Evolutionary conservation across 179 eudicot genomes (phyloP).

Genomic region (Corrigiola litoralis): DNA sequence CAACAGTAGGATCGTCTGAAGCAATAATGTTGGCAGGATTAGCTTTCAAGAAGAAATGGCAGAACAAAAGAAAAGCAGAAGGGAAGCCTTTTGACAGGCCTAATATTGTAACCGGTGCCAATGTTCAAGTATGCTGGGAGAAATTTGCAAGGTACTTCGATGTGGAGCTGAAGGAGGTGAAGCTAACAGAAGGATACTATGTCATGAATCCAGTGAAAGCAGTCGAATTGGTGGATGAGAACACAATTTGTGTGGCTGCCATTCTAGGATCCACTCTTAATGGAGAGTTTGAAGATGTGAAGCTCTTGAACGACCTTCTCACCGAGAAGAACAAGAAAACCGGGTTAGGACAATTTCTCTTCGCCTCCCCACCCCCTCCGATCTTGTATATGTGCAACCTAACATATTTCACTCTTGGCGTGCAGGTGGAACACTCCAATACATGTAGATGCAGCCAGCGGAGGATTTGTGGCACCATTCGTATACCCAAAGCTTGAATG

Average conservation of each 20-base stretch:
- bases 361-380: not conserved
- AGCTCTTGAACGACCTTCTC: constrained; percentile 47
- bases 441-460: constrained; percentile 67
- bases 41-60: constrained; percentile 69
- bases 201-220: constrained; percentile 64
- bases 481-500: constrained; percentile 46
- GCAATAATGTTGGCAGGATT: constrained; percentile 66
- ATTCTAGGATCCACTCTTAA: constrained; percentile 66
- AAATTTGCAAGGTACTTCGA: constrained; percentile 61
- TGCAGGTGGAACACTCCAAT: constrained; percentile 62
- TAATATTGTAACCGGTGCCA: constrained; percentile 61
- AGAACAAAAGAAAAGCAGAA: constrained; percentile 40
- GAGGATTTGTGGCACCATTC: constrained; percentile 61
- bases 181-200: constrained; percentile 44
- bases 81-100: constrained; percentile 49
- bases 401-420: not conserved
- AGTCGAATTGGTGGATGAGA: constrained; percentile 53
- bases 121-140: constrained; percentile 69
- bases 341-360: constrained; percentile 26
- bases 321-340: constrained; percentile 48
- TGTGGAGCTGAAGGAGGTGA: constrained; percentile 61
- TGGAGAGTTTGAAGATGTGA: constrained; percentile 63
- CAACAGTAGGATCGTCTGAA: constrained; percentile 66
- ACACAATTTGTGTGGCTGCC: constrained; percentile 61
- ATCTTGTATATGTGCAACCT: not conserved